These are phyloP conservation scores for Ustilago crameri DNA, from an alignment of 1,284 basidiomycete species.

Conservation along the genomic window DNA sequence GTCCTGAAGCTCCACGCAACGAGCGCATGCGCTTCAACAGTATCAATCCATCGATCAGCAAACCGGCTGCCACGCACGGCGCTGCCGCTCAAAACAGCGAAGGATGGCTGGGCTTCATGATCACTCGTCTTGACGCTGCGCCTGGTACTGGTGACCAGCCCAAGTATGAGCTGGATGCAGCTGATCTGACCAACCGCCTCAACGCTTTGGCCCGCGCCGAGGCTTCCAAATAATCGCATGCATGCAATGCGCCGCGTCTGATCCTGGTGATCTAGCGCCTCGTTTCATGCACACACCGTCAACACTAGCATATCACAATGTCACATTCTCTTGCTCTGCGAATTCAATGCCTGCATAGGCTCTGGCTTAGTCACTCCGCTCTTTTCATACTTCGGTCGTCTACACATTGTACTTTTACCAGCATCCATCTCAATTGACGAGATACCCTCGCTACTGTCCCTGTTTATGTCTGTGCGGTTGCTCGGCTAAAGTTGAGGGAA, in stretches of 20 bases:
- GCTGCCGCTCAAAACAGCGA: constrained; percentile 6
- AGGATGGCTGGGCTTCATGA: constrained; percentile 40
- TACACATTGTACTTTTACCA: constrained; percentile 23
- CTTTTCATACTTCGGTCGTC: background rate
- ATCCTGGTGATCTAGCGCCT: constrained; percentile 13
- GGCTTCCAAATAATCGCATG: background rate
- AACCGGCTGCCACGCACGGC: constrained; percentile 2
- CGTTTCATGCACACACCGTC: background rate
- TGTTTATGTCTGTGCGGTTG: background rate
- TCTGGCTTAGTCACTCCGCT: background rate
- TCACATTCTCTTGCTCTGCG: background rate
- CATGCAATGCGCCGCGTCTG: background rate
- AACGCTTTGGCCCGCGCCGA: constrained; percentile 17
- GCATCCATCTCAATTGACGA: constrained; percentile 6
- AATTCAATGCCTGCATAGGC: background rate
- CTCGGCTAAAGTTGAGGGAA: constrained; percentile 46
- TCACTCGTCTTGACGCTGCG: constrained; percentile 28
- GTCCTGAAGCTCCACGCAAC: background rate
- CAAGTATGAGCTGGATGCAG: constrained; percentile 34
- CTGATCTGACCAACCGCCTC: constrained; percentile 22
- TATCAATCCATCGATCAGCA: constrained; percentile 19
- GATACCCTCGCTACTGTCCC: background rate
- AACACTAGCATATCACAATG: background rate
- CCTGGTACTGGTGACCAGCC: constrained; percentile 1
- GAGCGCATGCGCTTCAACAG: constrained; percentile 37